These are phyloP conservation scores for Colletotrichum echinochloae DNA, from an alignment of 2,329 filamentous ascomycete species.

Conservation along the genomic window DNA sequence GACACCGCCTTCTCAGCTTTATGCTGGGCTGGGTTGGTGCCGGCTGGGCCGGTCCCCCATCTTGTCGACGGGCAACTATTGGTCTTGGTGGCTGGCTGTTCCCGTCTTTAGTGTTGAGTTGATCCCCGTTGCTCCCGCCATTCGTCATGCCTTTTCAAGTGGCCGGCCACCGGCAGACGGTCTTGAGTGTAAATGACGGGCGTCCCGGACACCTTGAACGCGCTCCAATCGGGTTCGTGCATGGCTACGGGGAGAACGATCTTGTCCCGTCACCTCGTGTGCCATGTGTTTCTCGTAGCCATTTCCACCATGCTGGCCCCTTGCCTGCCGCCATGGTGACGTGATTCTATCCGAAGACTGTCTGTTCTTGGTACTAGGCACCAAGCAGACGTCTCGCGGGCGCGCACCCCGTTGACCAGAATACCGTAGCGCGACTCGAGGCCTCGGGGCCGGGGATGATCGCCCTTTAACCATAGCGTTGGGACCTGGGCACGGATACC, in stretches of 20 bases:
- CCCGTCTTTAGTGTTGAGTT: conserved; percentile 16
- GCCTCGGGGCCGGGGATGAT: conserved; percentile 32
- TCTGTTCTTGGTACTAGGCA: conserved; percentile 14
- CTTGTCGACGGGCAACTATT: background rate
- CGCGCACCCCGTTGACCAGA: conserved; percentile 23
- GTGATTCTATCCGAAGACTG: conserved; percentile 7
- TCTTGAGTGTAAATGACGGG: background rate
- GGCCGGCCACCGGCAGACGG: background rate
- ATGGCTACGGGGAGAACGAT: background rate
- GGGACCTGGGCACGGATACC: conserved; percentile 36
- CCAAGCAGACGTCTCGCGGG: conserved; percentile 7
- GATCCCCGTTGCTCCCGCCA: conserved; percentile 13
- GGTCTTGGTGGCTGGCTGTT: conserved; percentile 15
- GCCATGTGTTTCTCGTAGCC: background rate
- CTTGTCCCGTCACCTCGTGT: background rate
- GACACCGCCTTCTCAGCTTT: background rate
- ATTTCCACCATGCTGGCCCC: background rate
- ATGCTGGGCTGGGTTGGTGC: background rate
- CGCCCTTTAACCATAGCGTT: conserved; percentile 39
- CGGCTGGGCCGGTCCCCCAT: background rate
- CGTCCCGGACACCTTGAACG: background rate
- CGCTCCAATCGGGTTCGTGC: conserved; percentile 4
- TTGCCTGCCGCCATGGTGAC: conserved; percentile 21
- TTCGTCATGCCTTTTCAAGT: background rate
- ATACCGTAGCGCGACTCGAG: conserved; percentile 13